phyloP scores from a whole-genome alignment of 2,329 filamentous ascomycete genomes.

The Microsporum ferrugineum region DNA sequence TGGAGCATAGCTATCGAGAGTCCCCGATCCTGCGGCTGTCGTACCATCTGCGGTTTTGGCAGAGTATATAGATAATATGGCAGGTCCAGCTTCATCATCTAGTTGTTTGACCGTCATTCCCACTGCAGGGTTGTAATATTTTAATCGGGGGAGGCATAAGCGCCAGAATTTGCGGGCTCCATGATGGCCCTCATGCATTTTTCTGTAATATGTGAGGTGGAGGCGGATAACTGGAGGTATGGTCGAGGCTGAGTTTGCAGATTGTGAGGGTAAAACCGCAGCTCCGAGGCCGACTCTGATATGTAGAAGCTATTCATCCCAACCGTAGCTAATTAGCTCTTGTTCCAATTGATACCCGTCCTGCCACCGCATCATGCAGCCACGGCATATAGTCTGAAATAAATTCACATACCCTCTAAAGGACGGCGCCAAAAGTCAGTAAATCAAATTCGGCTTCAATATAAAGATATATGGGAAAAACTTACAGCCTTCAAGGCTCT shows the following conservation, averaged over 20 bases:
- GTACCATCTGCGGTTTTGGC: conserved; percentile 12
- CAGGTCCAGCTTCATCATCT: conserved; percentile 36
- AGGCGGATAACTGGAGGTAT: conserved; percentile 32
- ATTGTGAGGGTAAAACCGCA: conserved; percentile 53
- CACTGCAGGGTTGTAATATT: conserved; percentile 84
- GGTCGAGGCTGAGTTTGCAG: conserved; percentile 22
- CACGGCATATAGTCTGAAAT: background rate
- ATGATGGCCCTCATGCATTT: conserved; percentile 30
- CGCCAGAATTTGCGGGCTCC: conserved; percentile 74
- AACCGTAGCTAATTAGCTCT: background rate
- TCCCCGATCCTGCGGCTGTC: conserved; percentile 14
- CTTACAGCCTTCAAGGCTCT: conserved; percentile 61
- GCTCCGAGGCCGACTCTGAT: conserved; percentile 76
- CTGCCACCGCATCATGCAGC: background rate
- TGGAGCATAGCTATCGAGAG: conserved; percentile 27
- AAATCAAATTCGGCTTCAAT: conserved; percentile 8
- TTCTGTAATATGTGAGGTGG: conserved; percentile 35
- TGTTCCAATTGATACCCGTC: background rate
- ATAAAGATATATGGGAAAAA: conserved; percentile 15
- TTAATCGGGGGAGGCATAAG: conserved; percentile 68
- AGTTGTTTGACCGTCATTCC: conserved; percentile 72
- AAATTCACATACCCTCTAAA: conserved; percentile 21
- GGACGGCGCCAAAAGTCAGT: conserved; percentile 6
- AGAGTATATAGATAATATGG: conserved; percentile 35
- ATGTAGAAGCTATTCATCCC: conserved; percentile 11